These are phyloP conservation scores for Pseudocercospora cruenta DNA, from an alignment of 2,329 filamentous ascomycete genomes.

Conservation along the genomic window DNA sequence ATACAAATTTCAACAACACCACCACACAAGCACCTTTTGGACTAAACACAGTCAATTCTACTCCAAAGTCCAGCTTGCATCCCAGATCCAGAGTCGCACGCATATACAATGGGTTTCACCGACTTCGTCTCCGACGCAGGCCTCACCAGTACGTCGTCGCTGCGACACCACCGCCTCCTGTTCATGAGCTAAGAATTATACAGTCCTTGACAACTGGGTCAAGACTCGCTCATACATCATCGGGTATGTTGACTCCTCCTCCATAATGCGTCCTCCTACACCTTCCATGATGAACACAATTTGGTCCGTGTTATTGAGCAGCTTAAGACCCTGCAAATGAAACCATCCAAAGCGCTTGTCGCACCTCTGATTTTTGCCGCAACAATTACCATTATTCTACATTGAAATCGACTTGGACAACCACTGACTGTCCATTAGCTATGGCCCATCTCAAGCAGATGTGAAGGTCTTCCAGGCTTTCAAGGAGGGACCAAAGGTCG, in stretches of 20 bases:
- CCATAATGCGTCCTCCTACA: conserved; percentile 25
- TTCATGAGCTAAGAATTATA: conserved; percentile 16
- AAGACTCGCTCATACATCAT: conserved; percentile 78
- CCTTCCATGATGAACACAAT: conserved; percentile 74
- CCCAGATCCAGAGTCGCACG: conserved; percentile 9
- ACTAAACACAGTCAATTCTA: neutral
- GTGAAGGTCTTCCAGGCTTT: conserved; percentile 93
- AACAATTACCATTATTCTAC: neutral
- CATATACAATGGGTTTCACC: conserved; percentile 67
- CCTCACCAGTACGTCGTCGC: conserved; percentile 57
- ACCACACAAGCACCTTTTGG: neutral
- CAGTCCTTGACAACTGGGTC: conserved; percentile 73
- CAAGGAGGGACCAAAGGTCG: conserved; percentile 71
- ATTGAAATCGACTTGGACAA: neutral
- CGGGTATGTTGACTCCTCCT: conserved; percentile 65
- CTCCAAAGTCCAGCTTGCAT: conserved; percentile 4
- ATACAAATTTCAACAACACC: conserved; percentile 1
- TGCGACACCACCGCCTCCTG: conserved; percentile 13
- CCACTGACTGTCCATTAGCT: conserved; percentile 47
- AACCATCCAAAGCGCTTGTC: conserved; percentile 72
- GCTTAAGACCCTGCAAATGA: conserved; percentile 89
- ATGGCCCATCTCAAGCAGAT: conserved; percentile 86
- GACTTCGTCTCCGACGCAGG: conserved; percentile 69
- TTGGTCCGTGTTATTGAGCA: conserved; percentile 97
- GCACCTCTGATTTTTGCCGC: conserved; percentile 68